A percentile compares a stretch with the other conserved stretches of the same genome.
These are phyloP conservation scores for Vachellia collinsii DNA, from an alignment of 306 rosid genomes.

Conservation along the genomic window DNA sequence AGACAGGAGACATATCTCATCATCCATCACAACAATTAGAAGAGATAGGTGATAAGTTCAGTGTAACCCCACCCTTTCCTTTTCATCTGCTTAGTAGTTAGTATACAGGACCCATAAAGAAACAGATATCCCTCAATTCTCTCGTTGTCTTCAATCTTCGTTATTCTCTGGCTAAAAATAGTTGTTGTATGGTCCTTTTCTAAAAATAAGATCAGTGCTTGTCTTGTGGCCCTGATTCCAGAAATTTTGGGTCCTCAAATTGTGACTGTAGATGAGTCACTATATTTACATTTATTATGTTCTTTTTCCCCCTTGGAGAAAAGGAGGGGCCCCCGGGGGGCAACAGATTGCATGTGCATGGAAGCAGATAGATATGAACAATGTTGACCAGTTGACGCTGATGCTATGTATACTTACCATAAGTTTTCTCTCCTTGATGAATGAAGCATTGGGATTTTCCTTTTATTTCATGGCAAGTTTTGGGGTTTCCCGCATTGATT, in stretches of 20 bases:
- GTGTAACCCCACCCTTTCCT: conserved; percentile 53
- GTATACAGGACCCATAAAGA: conserved; percentile 45
- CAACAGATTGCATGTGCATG: conserved; percentile 31
- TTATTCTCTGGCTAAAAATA: conserved; percentile 37
- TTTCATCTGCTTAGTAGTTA: conserved; percentile 29
- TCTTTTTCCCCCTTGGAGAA: not conserved
- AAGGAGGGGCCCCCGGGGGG: conserved; percentile 9
- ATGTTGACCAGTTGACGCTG: conserved; percentile 44
- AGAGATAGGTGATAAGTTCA: conserved; percentile 40
- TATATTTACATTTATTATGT: not conserved
- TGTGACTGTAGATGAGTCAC: conserved; percentile 37
- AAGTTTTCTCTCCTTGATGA: conserved; percentile 19
- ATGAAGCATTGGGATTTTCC: conserved; percentile 33
- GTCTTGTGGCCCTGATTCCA: conserved; percentile 48
- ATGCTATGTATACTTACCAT: conserved; percentile 28
- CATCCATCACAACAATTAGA: conserved; percentile 47
- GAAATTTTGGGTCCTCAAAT: conserved; percentile 45
- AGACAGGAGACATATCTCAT: conserved; percentile 49
- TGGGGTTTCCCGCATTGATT: conserved; percentile 15
- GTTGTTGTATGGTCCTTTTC: conserved; percentile 54
- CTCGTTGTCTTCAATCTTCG: conserved; percentile 48
- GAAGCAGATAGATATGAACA: conserved; percentile 17
- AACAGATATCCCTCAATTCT: conserved; percentile 45
- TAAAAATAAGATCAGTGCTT: conserved; percentile 45
- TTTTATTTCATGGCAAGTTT: conserved; percentile 13